A percentile compares a stretch with the other conserved stretches of the same genome.
Evolutionary conservation across 1,139 yeast genomes (phyloP).

Genomic region (Geotrichum siamense): DNA sequence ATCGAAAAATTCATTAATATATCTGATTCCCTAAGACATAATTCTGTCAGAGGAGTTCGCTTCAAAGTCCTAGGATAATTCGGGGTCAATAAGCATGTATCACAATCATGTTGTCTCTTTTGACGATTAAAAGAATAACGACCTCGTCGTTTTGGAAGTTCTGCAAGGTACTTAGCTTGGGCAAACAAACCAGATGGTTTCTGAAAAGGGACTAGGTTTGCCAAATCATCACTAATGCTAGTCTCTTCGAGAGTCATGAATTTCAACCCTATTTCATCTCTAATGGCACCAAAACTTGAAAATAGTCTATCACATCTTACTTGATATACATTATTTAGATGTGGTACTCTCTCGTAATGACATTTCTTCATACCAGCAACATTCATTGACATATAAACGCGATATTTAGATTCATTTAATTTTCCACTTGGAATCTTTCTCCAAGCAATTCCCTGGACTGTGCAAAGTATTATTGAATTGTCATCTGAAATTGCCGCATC

Average conservation of each 20-base stretch:
- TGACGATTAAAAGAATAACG: constrained; percentile 12
- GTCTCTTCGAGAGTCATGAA: constrained; percentile 11
- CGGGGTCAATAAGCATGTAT: constrained; percentile 4
- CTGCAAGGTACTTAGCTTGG: constrained; percentile 15
- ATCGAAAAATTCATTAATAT: constrained; percentile 4
- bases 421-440: constrained; percentile 31
- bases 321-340: constrained; percentile 46
- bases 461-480: constrained; percentile 63
- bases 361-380: constrained; percentile 27
- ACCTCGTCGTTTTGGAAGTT: constrained; percentile 11
- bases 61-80: constrained; percentile 9
- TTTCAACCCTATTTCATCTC: constrained; percentile 44
- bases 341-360: constrained; percentile 51
- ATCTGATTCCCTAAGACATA: constrained; percentile 4
- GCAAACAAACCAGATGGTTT: constrained; percentile 1
- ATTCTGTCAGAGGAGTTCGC: constrained; percentile 7
- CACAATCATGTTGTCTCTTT: constrained; percentile 11
- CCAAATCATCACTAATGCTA: constrained; percentile 13
- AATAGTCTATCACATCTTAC: constrained; percentile 65
- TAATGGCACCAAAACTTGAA: constrained; percentile 59
- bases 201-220: constrained; percentile 11
- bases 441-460: constrained; percentile 60
- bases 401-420: constrained; percentile 15
- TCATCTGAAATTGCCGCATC: constrained; percentile 65
- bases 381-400: constrained; percentile 18